Base-by-base conservation (phyloP, 2,329 filamentous ascomycete genomes). In the Knoxdaviesia capensis region DNA sequence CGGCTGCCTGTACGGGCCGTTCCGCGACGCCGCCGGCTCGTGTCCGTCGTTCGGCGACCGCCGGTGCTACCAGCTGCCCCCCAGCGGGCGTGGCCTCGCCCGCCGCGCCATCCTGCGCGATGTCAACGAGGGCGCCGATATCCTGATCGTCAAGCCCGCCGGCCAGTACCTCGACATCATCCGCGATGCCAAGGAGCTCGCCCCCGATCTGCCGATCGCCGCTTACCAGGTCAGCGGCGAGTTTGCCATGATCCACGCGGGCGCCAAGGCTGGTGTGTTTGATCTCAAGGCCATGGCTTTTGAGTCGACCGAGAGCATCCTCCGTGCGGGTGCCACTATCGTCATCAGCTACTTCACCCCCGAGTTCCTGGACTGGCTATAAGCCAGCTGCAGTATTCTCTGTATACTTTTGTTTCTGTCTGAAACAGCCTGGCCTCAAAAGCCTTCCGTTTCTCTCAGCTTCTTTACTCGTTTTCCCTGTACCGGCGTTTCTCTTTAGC, bases 61-160 rank as follows among this genome's bases (percentile, higher is more conserved):
- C 51, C 80, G 82, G 58, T 96, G 90, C 71, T 98, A 98, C 65
- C 90, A 98, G 64, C 72, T 98, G 7, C 90, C 90, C 1, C 85
- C 86, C 0, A 87, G 87, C 46, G 90, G 87, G 30, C 80, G 90
- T 41, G 90, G 90, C 33, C 74, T 98, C 38, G 90, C 90, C 10
- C 77, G 90, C 49, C 76, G 90, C 50, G 90, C 90, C 40, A 94
- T 98, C 49, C 65, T 76, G 36, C 74, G 90, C 50, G 90, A 98
- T 56, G 88, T 98, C 50, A 71, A 70, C 48, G 90, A 98, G 62
- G 90, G 90, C 30, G 90, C 90, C 20, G 90, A 98, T 54, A 85
- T 94, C 51, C 94, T 98, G 61, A 94, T 98, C 88, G 90, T 98
- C 47, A 98, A 98, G 69, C 90, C 90, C 2, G 90, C 90, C 7